Evolutionary conservation across 139 green algal species (phyloP), one percentile per base, ranked within the genome.

Genomic region (Chlamydomonas asymmetrica): DNA sequence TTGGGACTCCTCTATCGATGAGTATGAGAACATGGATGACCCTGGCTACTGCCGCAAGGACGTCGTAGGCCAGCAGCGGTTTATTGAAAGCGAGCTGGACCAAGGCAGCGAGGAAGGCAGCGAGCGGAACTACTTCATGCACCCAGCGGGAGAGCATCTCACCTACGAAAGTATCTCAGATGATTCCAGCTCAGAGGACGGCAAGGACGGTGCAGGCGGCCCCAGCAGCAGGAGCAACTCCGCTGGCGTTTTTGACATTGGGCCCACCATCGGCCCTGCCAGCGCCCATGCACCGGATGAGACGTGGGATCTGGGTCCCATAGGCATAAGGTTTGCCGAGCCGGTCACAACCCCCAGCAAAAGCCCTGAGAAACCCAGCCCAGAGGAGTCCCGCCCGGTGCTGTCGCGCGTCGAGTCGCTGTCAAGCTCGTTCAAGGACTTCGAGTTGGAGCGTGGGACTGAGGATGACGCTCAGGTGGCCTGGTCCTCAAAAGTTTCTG

Each of bases 21-120:
- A 96, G 71, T 96, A 94, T 34, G 80, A 87, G 0, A 82, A 81
- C 57, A 86, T 91, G 27, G 92, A 95, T 5, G 91, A 95, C 54
- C 65, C 83, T 0, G 91, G 91, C 31, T 94, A 92, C 64, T 66
- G 72, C 32, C 80, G 87, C 20, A 66, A 87, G 27, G 61, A 81
- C 1, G 74, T 93, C 7, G 9, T 56, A 9, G 72, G 79, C 18
- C 87, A 90, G 79, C 66, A 88, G 22, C 78, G 80, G 8, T 92
- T 91, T 48, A 73, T 85, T 37, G 79, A 85, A 35, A 50, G 49
- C 1, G 85, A 94, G 71, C 79, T 93, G 43, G 85, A 88, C 0
- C 78, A 73, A 0, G 5, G 54, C 31, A 80, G 71, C 41, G 80
- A 86, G 61, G 60, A 73, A 48, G 80, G 63, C 56, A 83, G 74